These are phyloP conservation scores for Exophiala xenobiotica DNA, from an alignment of 2,329 filamentous ascomycete genomes.

Conservation along the genomic window DNA sequence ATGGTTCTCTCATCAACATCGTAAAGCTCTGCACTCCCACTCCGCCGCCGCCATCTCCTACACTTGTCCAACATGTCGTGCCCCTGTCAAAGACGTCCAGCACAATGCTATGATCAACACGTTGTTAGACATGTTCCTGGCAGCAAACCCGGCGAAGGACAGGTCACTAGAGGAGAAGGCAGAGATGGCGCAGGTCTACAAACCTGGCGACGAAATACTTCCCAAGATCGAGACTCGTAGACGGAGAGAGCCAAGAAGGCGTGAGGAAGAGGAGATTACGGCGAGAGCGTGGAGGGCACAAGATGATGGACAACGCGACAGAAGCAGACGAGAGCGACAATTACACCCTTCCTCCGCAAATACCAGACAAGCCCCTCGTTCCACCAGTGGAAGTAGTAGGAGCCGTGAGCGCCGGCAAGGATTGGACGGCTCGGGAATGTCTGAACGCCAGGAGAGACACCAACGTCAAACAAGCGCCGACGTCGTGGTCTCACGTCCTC, in stretches of 20 bases:
- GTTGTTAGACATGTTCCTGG: slow-evolving; percentile 82
- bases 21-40: slow-evolving; percentile 48
- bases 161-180: slow-evolving; percentile 71
- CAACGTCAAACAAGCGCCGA: slow-evolving; percentile 11
- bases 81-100: slow-evolving; percentile 77
- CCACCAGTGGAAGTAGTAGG: slow-evolving; percentile 30
- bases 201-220: slow-evolving; percentile 76
- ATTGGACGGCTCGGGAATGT: slow-evolving; percentile 35
- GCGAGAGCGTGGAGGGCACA: slow-evolving; percentile 68
- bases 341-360: slow-evolving; percentile 16
- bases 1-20: slow-evolving; percentile 85
- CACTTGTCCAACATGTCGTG: slow-evolving; percentile 91
- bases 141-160: slow-evolving; percentile 72
- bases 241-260: slow-evolving; percentile 47
- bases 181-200: slow-evolving; percentile 74
- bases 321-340: slow-evolving; percentile 54
- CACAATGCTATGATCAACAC: slow-evolving; percentile 90
- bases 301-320: slow-evolving; percentile 64
- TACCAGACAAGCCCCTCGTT: slow-evolving; percentile 17
- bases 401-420: slow-evolving; percentile 44
- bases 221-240: slow-evolving; percentile 57
- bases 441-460: slow-evolving; percentile 19
- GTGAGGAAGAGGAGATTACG: slow-evolving; percentile 48
- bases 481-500: slow-evolving; percentile 27
- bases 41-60: slow-evolving; percentile 53